phyloP scores from a whole-genome alignment of 805 yeast genomes.

The Spathaspora arborariae region DNA sequence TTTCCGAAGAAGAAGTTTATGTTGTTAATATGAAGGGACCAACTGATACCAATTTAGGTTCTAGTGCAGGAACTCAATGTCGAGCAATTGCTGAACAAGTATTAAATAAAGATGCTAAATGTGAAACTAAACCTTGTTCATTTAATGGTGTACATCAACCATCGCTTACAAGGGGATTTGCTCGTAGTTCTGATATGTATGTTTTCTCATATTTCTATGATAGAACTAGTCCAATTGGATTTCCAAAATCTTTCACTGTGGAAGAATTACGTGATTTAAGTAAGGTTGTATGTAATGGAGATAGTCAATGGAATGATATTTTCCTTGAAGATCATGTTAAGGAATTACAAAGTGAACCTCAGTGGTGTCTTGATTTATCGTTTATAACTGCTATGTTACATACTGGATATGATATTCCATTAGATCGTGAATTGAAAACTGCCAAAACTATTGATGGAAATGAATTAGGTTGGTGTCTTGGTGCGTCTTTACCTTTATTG shows the following conservation, averaged over 20 bases:
- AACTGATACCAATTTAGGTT: slow-evolving; percentile 43
- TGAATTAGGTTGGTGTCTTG: slow-evolving; percentile 98
- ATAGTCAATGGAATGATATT: slow-evolving; percentile 67
- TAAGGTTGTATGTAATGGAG: slow-evolving; percentile 81
- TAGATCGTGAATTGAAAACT: slow-evolving; percentile 82
- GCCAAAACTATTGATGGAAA: slow-evolving; percentile 85
- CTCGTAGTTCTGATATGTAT: slow-evolving; percentile 69
- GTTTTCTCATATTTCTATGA: slow-evolving; percentile 95
- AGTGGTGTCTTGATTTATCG: slow-evolving; percentile 90
- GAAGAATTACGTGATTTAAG: slow-evolving; percentile 82
- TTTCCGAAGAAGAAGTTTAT: slow-evolving; percentile 42
- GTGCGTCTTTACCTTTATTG: slow-evolving; percentile 90
- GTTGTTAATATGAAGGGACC: slow-evolving; percentile 67
- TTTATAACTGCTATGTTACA: slow-evolving; percentile 88
- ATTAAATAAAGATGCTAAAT: slow-evolving; percentile 77
- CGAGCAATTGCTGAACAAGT: slow-evolving; percentile 77
- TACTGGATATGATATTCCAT: slow-evolving; percentile 95
- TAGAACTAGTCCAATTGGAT: slow-evolving; percentile 88
- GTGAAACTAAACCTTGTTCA: slow-evolving; percentile 80
- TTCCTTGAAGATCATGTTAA: slow-evolving; percentile 63
- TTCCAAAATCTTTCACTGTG: slow-evolving; percentile 86
- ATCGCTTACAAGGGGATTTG: slow-evolving; percentile 74
- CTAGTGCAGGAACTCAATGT: slow-evolving; percentile 73
- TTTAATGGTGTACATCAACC: slow-evolving; percentile 99
- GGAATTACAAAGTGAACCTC: slow-evolving; percentile 72